Evolutionary conservation across 768 basidiomycete species (phyloP).

Genomic region (Lanmaoa rubissima): DNA sequence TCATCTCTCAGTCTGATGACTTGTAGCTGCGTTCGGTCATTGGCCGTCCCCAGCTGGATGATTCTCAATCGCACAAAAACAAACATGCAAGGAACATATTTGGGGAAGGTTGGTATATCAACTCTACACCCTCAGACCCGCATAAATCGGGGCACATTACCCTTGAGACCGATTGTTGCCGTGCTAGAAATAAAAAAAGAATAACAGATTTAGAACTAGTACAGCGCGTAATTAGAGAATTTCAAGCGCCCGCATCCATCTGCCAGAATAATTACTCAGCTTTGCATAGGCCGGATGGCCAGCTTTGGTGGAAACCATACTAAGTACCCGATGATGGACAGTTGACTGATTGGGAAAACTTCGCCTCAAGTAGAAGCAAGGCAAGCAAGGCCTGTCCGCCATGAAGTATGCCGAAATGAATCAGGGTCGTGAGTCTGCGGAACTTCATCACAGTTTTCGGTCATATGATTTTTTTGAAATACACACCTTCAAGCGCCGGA

Average conservation of each 20-base stretch:
- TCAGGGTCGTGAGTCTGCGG: slow-evolving; percentile 22
- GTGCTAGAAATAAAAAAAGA: slow-evolving; percentile 2
- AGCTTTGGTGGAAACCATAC: slow-evolving; percentile 3
- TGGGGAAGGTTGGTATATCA: neutral
- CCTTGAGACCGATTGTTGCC: slow-evolving; percentile 1
- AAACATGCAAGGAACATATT: neutral
- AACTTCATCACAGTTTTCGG: neutral
- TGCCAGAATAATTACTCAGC: neutral
- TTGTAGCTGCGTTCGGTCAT: neutral
- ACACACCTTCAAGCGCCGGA: neutral
- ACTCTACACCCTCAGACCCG: slow-evolving; percentile 1
- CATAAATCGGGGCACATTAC: slow-evolving; percentile 2
- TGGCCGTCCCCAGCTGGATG: neutral
- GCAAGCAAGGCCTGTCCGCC: slow-evolving; percentile 10
- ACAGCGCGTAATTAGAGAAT: neutral
- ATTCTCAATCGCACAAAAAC: neutral
- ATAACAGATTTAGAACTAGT: neutral
- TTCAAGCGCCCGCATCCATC: neutral
- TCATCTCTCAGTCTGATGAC: neutral
- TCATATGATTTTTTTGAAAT: slow-evolving; percentile 5
- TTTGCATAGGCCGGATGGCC: neutral
- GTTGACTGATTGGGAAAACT: slow-evolving; percentile 17
- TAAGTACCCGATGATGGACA: neutral
- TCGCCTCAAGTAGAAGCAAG: slow-evolving; percentile 12
- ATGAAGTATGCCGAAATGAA: slow-evolving; percentile 29